Evolutionary conservation across 1,284 basidiomycete genomes (phyloP).

Genomic region (Puccinia brachypodii): DNA sequence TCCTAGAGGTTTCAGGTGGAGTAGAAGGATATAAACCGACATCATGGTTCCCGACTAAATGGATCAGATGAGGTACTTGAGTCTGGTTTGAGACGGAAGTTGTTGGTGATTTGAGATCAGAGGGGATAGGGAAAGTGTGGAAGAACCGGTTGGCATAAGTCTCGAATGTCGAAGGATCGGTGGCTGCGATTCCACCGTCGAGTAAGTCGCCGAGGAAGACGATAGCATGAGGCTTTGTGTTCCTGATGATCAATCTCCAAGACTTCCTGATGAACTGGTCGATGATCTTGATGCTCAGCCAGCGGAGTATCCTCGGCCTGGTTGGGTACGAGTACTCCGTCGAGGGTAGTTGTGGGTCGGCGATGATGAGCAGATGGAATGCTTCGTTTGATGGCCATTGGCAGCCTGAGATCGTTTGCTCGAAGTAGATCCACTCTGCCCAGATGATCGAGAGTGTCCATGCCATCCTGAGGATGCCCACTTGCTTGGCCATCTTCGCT

Average conservation of each 20-base stretch:
- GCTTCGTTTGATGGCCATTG: conserved; percentile 23
- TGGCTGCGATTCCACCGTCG: conserved; percentile 67
- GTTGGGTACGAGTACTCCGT: conserved; percentile 32
- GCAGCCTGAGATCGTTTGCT: conserved; percentile 5
- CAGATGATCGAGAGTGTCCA: conserved; percentile 26
- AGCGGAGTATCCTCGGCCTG: neutral
- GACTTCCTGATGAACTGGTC: conserved; percentile 46
- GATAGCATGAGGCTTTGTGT: conserved; percentile 65
- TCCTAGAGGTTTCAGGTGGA: conserved; percentile 34
- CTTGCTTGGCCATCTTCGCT: too few species aligned
- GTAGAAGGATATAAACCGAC: conserved; percentile 63
- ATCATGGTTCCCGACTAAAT: conserved; percentile 83
- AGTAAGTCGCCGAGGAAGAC: conserved; percentile 80
- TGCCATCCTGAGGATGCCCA: conserved; percentile 7
- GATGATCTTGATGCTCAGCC: conserved; percentile 32
- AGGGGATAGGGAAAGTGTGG: conserved; percentile 62
- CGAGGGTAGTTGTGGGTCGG: conserved; percentile 47
- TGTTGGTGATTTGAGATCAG: conserved; percentile 55
- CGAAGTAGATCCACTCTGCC: conserved; percentile 30
- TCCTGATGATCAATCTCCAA: conserved; percentile 21
- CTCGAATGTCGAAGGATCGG: conserved; percentile 65
- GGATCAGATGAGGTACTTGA: conserved; percentile 61
- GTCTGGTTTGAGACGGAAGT: neutral
- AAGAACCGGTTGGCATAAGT: conserved; percentile 65
- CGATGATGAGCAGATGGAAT: conserved; percentile 45